Conservation (phyloP, 2,329 filamentous ascomycete species). For the Bimuria novae-zelandiae region DNA sequence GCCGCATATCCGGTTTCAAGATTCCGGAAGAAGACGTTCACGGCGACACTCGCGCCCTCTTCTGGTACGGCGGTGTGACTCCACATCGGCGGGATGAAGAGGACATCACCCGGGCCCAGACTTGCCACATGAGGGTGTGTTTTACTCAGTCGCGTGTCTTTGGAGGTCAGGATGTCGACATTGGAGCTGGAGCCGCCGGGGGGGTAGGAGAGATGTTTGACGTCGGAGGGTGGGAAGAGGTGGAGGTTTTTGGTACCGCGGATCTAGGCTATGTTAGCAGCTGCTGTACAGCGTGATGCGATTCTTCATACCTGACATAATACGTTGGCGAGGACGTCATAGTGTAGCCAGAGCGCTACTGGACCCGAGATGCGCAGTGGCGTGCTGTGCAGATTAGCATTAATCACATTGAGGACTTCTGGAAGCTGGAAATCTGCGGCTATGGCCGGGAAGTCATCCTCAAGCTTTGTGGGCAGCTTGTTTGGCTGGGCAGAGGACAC, state of each 20-base stretch:
- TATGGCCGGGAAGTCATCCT: constrained; percentile 72
- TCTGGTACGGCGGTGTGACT: constrained; percentile 70
- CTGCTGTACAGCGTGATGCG: too few species aligned
- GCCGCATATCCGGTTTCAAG: constrained; percentile 69
- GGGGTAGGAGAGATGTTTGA: constrained; percentile 69
- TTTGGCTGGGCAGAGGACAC: constrained; percentile 72
- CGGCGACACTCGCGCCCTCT: constrained; percentile 67
- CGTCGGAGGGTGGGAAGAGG: constrained; percentile 78
- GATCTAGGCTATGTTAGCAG: constrained; percentile 48
- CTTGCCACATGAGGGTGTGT: constrained; percentile 69
- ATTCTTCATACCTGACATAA: constrained; percentile 73
- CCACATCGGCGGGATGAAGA: constrained; percentile 85
- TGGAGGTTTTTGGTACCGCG: constrained; percentile 72
- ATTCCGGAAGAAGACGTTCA: constrained; percentile 89
- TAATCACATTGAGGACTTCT: constrained; percentile 60
- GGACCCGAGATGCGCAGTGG: constrained; percentile 78
- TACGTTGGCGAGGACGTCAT: constrained; percentile 88
- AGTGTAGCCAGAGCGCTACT: constrained; percentile 88
- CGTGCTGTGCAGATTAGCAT: constrained; percentile 72
- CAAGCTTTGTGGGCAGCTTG: constrained; percentile 70
- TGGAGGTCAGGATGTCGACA: constrained; percentile 66
- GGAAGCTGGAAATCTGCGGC: constrained; percentile 73
- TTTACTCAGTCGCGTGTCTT: constrained; percentile 24
- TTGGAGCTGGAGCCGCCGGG: constrained; percentile 81
- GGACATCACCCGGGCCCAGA: constrained; percentile 72